Conservation (phyloP, 805 yeast genomes). For the Candida patagonica region DNA sequence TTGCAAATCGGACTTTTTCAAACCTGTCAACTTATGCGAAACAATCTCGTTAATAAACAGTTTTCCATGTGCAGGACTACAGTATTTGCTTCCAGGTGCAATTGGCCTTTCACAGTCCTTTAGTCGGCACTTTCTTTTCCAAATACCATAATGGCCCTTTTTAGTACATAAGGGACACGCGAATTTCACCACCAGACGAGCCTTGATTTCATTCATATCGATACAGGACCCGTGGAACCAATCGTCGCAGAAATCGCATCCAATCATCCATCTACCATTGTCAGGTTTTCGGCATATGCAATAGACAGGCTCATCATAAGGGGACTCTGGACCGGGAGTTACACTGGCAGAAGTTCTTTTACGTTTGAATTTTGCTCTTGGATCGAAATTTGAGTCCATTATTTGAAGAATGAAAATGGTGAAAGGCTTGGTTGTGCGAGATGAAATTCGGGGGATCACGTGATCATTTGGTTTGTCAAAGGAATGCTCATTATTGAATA, state of each 20-base stretch:
- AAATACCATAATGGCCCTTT: constrained; percentile 34
- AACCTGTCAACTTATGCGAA: constrained; percentile 8
- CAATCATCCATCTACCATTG: constrained; percentile 78
- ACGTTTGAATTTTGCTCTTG: too few species aligned
- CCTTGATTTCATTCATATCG: constrained; percentile 41
- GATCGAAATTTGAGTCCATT: too few species aligned
- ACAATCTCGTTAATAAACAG: constrained; percentile 22
- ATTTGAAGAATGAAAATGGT: too few species aligned
- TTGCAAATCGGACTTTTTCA: constrained; percentile 10
- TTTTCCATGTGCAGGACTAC: constrained; percentile 63
- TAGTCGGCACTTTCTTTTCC: constrained; percentile 72
- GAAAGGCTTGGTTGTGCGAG: too few species aligned
- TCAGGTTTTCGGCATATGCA: constrained; percentile 78
- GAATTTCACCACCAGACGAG: constrained; percentile 51
- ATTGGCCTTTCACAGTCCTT: constrained; percentile 49
- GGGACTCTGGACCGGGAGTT: background rate
- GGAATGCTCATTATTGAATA: too few species aligned
- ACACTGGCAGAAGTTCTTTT: background rate
- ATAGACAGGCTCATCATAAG: constrained; percentile 25
- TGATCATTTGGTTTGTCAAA: too few species aligned
- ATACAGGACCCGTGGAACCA: constrained; percentile 88
- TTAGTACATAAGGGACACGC: constrained; percentile 60
- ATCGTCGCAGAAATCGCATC: constrained; percentile 66
- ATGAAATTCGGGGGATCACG: too few species aligned
- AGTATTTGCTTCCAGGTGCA: constrained; percentile 49